Conservation (phyloP, 495 filamentous ascomycete species). For the Astrothelium macrocarpum region DNA sequence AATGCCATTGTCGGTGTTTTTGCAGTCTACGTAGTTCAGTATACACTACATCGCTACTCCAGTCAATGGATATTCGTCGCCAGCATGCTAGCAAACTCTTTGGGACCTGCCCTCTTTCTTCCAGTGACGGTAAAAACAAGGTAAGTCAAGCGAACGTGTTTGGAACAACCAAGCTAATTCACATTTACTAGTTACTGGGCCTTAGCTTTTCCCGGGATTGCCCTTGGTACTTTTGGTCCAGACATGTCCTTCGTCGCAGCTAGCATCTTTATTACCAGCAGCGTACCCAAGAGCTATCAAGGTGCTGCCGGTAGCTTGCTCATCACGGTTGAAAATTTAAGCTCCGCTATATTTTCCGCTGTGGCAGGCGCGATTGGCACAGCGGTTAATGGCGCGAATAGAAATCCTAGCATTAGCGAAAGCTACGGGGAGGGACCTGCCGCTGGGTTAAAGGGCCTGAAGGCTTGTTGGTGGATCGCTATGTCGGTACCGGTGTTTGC, state of each 20-base stretch:
- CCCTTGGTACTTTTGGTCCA: constrained; percentile 17
- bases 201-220: constrained; percentile 16
- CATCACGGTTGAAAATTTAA: constrained; percentile 16
- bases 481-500: constrained; percentile 33
- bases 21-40: constrained; percentile 39
- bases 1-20: constrained; percentile 38
- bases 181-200: constrained; percentile 12
- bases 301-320: constrained; percentile 17
- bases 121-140: constrained; percentile 11
- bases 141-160: background rate
- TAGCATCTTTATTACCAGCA: constrained; percentile 21
- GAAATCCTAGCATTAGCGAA: constrained; percentile 23
- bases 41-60: constrained; percentile 37
- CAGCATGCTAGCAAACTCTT: constrained; percentile 19
- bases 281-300: constrained; percentile 16
- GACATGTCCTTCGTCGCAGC: constrained; percentile 19
- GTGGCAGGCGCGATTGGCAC: constrained; percentile 39
- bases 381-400: constrained; percentile 31
- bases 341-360: constrained; percentile 36
- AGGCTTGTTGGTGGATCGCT: constrained; percentile 43
- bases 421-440: background rate
- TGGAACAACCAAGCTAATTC: background rate
- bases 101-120: constrained; percentile 16
- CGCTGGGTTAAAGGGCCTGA: constrained; percentile 33
- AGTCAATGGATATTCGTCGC: constrained; percentile 41